Evolutionary conservation across 2,329 filamentous ascomycete species (phyloP).

Genomic region (Graphilbum fragrans): DNA sequence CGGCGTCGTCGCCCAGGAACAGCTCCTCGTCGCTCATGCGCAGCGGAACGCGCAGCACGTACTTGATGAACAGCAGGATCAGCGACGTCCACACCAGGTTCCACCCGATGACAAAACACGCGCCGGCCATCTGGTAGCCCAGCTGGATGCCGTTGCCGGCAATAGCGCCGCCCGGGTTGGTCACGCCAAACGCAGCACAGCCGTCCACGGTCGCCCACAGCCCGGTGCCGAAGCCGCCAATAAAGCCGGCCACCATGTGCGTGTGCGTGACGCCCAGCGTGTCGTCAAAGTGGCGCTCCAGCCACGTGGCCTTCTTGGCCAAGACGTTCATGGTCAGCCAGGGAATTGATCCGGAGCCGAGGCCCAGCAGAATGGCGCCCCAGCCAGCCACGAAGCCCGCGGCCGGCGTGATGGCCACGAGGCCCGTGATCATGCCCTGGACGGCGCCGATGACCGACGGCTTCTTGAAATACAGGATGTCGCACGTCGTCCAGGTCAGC

Average conservation of each 20-base stretch:
- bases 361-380: slow-evolving; percentile 34
- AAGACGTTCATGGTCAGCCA: slow-evolving; percentile 37
- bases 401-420: slow-evolving; percentile 38
- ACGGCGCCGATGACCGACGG: slow-evolving; percentile 36
- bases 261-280: slow-evolving; percentile 21
- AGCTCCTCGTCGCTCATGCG: slow-evolving; percentile 33
- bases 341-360: slow-evolving; percentile 29
- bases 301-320: slow-evolving; percentile 21
- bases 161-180: slow-evolving; percentile 32
- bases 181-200: slow-evolving; percentile 30
- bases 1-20: slow-evolving; percentile 30
- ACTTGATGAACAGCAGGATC: slow-evolving; percentile 37
- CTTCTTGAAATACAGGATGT: slow-evolving; percentile 33
- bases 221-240: slow-evolving; percentile 32
- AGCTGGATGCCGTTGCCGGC: slow-evolving; percentile 37
- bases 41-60: slow-evolving; percentile 31
- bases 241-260: slow-evolving; percentile 31
- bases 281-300: slow-evolving; percentile 14
- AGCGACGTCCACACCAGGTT: slow-evolving; percentile 36
- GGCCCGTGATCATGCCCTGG: slow-evolving; percentile 38
- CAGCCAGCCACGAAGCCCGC: slow-evolving; percentile 37
- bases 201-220: slow-evolving; percentile 34
- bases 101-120: slow-evolving; percentile 35
- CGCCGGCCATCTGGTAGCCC: slow-evolving; percentile 35
- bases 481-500: slow-evolving; percentile 31